A percentile compares a stretch with the other conserved stretches of the same genome.
Evolutionary conservation across 495 filamentous ascomycete species (phyloP).

Genomic region (Penicillium antarcticum): DNA sequence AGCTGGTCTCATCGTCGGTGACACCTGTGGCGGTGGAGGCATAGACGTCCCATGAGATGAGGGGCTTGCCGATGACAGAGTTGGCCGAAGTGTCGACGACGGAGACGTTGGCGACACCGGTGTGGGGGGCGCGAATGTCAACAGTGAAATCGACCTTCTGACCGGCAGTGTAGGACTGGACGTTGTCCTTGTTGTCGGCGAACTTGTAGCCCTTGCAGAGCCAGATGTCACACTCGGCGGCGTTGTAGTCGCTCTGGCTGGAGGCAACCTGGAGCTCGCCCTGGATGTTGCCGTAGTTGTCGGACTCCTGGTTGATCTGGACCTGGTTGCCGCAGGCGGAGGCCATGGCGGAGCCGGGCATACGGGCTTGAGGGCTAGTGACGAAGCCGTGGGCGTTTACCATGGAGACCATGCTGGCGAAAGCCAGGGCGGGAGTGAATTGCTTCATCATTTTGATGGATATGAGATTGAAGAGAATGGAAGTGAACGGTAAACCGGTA

Average conservation of each 20-base stretch:
- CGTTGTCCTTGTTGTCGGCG: slow-evolving; percentile 64
- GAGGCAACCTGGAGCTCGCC: slow-evolving; percentile 57
- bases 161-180: slow-evolving; percentile 58
- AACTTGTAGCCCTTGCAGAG: slow-evolving; percentile 73
- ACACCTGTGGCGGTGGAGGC: slow-evolving; percentile 46
- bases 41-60: slow-evolving; percentile 57
- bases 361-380: slow-evolving; percentile 52
- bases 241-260: slow-evolving; percentile 55
- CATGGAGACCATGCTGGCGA: slow-evolving; percentile 49
- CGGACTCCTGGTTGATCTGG: slow-evolving; percentile 54
- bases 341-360: slow-evolving; percentile 56
- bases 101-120: slow-evolving; percentile 65
- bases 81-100: slow-evolving; percentile 62
- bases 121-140: slow-evolving; percentile 61
- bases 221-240: slow-evolving; percentile 59
- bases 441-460: slow-evolving; percentile 29
- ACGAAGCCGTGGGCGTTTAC: slow-evolving; percentile 63
- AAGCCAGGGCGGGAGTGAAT: slow-evolving; percentile 26
- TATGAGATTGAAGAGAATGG: slow-evolving; percentile 14
- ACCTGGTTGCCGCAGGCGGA: slow-evolving; percentile 62
- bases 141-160: slow-evolving; percentile 58
- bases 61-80: slow-evolving; percentile 51
- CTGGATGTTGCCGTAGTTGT: slow-evolving; percentile 69
- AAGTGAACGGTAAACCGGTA: slow-evolving; percentile 33
- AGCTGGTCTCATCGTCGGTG: slow-evolving; percentile 57